Percentiles rank a stretch among this genome's conserved stretches.
phyloP scores from a whole-genome alignment of 2,329 filamentous ascomycete genomes.

The Pyrenophora teres region DNA sequence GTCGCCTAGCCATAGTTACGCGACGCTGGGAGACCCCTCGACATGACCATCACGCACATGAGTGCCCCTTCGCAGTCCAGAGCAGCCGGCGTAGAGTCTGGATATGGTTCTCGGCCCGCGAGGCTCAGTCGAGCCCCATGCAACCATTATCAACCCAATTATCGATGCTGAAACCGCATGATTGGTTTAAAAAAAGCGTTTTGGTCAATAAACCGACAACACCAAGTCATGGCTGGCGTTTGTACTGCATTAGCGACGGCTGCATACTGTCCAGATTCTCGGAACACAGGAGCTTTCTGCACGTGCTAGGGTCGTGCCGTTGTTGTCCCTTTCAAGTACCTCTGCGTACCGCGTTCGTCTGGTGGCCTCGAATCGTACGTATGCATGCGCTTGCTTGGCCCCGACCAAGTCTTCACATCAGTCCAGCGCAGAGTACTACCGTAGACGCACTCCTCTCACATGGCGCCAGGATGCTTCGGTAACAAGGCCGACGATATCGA shows the following conservation, averaged over 20 bases:
- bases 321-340: constrained; percentile 3
- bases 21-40: not conserved
- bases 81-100: constrained; percentile 15
- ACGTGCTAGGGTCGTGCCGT: constrained; percentile 23
- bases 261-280: constrained; percentile 19
- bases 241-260: constrained; percentile 31
- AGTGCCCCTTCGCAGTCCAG: not conserved
- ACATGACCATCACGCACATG: constrained; percentile 18
- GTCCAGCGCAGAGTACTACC: constrained; percentile 11
- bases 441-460: not conserved
- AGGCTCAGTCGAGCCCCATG: constrained; percentile 12
- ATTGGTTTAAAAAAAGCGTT: constrained; percentile 18
- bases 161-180: constrained; percentile 6
- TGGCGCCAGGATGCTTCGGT: constrained; percentile 16
- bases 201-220: constrained; percentile 14
- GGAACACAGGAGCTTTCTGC: constrained; percentile 23
- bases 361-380: constrained; percentile 14
- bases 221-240: constrained; percentile 16
- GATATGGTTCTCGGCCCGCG: constrained; percentile 19
- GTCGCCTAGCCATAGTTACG: constrained; percentile 8
- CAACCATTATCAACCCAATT: constrained; percentile 19
- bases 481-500: constrained; percentile 14
- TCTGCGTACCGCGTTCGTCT: constrained; percentile 4
- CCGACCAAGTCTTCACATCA: constrained; percentile 8
- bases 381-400: constrained; percentile 16